phyloP scores from a whole-genome alignment of 805 yeast genomes.

The Candida namnaoensis region DNA sequence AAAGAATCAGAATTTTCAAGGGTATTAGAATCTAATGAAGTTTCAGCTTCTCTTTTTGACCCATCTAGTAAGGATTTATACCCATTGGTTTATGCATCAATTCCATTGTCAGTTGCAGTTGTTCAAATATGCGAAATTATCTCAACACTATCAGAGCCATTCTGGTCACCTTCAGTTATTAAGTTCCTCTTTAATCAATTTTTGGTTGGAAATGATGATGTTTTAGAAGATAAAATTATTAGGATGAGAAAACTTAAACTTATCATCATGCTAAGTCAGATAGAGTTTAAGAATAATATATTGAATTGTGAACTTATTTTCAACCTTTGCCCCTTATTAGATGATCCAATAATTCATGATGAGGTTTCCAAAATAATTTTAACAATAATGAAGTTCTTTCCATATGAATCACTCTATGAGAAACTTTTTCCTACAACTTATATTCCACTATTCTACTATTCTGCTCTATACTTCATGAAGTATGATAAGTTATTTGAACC shows the following conservation, averaged over 20 bases:
- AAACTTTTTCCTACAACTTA: too few relatives aligned
- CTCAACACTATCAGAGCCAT: constrained; percentile 4
- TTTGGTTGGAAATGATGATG: constrained; percentile 15
- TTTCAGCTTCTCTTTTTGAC: constrained; percentile 1
- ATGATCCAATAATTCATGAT: constrained; percentile 5
- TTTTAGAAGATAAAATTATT: constrained; percentile 15
- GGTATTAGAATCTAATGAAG: constrained; percentile 6
- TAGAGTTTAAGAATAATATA: constrained; percentile 6
- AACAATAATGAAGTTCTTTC: constrained; percentile 6
- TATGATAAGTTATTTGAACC: neutral
- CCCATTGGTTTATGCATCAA: constrained; percentile 1
- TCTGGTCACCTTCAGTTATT: constrained; percentile 27
- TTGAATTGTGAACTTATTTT: constrained; percentile 14
- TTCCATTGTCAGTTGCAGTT: constrained; percentile 8
- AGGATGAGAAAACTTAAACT: constrained; percentile 29
- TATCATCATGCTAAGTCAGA: constrained; percentile 20
- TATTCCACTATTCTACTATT: too few relatives aligned
- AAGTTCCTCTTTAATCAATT: constrained; percentile 31
- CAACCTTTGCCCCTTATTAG: constrained; percentile 9
- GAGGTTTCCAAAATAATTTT: constrained; percentile 22
- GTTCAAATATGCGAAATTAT: constrained; percentile 5
- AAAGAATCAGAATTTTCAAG: constrained; percentile 15
- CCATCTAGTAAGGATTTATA: constrained; percentile 3
- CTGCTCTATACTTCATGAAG: neutral
- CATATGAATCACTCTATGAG: too few relatives aligned